phyloP scores from a whole-genome alignment of 2,329 filamentous ascomycete genomes.

The Aspergillus felis region DNA sequence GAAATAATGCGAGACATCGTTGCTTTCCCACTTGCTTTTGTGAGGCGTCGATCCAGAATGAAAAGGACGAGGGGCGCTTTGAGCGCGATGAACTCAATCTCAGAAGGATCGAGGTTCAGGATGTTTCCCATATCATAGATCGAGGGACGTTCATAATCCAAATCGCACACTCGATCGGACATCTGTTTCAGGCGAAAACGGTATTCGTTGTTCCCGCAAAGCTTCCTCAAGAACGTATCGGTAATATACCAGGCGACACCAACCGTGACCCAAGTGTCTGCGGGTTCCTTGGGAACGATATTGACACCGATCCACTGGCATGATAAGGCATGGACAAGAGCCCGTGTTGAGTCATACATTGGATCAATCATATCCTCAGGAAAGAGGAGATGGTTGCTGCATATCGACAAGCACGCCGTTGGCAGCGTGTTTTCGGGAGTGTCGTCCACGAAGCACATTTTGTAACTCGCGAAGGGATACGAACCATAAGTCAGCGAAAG shows the following conservation, averaged over 20 bases:
- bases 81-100: constrained; percentile 82
- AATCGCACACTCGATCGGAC: constrained; percentile 74
- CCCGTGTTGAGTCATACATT: constrained; percentile 75
- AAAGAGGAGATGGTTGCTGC: constrained; percentile 81
- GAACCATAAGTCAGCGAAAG: constrained; percentile 84
- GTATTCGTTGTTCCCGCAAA: constrained; percentile 94
- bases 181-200: constrained; percentile 82
- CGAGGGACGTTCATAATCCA: constrained; percentile 78
- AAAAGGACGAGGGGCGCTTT: constrained; percentile 90
- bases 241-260: constrained; percentile 94
- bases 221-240: constrained; percentile 81
- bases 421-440: constrained; percentile 70
- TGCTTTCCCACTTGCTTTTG: constrained; percentile 80
- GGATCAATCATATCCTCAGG: constrained; percentile 81
- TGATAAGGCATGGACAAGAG: constrained; percentile 76
- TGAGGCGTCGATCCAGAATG: constrained; percentile 85
- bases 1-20: constrained; percentile 83
- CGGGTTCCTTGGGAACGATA: constrained; percentile 75
- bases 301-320: constrained; percentile 94
- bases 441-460: constrained; percentile 92
- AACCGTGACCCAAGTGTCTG: constrained; percentile 83
- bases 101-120: constrained; percentile 76
- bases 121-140: constrained; percentile 74
- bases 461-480: constrained; percentile 90
- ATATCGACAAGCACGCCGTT: constrained; percentile 78